Conservation (phyloP, 2,329 filamentous ascomycete genomes). For the Ceratocystis cacaofunesta region DNA sequence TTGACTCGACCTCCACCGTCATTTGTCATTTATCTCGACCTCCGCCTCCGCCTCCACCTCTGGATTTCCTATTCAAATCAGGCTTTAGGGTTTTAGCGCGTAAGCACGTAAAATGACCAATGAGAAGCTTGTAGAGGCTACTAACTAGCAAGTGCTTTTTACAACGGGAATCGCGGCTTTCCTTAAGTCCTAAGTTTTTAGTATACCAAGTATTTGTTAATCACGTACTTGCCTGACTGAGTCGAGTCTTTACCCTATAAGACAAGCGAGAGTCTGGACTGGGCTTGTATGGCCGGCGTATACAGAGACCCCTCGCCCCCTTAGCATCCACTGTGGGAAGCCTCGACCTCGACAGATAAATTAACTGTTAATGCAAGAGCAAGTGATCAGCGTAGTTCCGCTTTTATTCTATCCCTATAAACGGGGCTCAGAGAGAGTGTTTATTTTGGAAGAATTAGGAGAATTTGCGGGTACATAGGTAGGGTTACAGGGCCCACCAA, state of each 20-base stretch:
- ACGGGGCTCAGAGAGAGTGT: not conserved
- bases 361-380: not conserved
- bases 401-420: not conserved
- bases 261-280: not conserved
- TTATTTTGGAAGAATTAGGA: not conserved
- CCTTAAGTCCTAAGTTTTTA: not conserved
- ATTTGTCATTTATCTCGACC: not conserved
- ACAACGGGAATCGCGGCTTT: not conserved
- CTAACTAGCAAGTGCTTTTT: too few species aligned
- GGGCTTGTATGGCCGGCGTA: not conserved
- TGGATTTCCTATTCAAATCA: not conserved
- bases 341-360: not conserved
- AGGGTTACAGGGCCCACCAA: too few species aligned
- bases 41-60: too few species aligned
- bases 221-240: not conserved
- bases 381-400: not conserved
- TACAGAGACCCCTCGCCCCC: not conserved
- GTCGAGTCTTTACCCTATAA: not conserved
- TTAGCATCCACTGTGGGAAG: not conserved
- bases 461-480: too few species aligned
- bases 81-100: not conserved
- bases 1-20: not conserved
- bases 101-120: not conserved
- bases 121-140: not conserved
- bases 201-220: not conserved